Evolutionary conservation across 805 yeast species (phyloP).

Genomic region (Pichia nanzhaoensis): DNA sequence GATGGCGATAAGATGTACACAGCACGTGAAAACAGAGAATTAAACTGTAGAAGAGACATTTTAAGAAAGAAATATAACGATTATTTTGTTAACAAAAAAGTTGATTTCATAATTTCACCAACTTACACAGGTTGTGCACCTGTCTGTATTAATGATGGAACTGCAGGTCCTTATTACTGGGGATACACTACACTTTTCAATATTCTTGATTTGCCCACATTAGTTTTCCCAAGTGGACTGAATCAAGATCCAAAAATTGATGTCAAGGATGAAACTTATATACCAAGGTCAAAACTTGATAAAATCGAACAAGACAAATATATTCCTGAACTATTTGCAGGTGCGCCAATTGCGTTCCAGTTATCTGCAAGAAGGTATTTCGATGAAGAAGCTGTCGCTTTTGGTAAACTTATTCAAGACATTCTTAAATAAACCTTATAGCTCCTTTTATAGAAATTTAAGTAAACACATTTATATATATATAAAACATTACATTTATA

Average conservation of each 20-base stretch:
- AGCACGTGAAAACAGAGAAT: conserved; percentile 47
- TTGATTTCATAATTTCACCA: conserved; percentile 65
- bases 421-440: conserved; percentile 11
- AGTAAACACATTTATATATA: neutral
- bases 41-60: conserved; percentile 49
- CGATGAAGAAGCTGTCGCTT: conserved; percentile 49
- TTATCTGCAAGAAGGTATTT: conserved; percentile 46
- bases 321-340: conserved; percentile 39
- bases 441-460: neutral
- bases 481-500: neutral
- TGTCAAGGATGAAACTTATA: conserved; percentile 35
- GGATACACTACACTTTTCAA: conserved; percentile 75
- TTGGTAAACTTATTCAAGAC: conserved; percentile 27
- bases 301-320: conserved; percentile 42
- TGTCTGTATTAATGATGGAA: conserved; percentile 41
- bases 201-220: conserved; percentile 63
- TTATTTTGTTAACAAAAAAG: conserved; percentile 44
- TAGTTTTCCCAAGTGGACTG: conserved; percentile 56
- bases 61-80: conserved; percentile 53
- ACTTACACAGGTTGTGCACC: conserved; percentile 70
- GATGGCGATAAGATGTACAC: conserved; percentile 44
- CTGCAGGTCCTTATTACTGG: conserved; percentile 57
- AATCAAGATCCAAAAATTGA: conserved; percentile 47
- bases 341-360: conserved; percentile 52
- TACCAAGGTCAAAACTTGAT: conserved; percentile 42